phyloP scores from a whole-genome alignment of 192 early-diverging fungal genomes.

The Coemansia sp. region DNA sequence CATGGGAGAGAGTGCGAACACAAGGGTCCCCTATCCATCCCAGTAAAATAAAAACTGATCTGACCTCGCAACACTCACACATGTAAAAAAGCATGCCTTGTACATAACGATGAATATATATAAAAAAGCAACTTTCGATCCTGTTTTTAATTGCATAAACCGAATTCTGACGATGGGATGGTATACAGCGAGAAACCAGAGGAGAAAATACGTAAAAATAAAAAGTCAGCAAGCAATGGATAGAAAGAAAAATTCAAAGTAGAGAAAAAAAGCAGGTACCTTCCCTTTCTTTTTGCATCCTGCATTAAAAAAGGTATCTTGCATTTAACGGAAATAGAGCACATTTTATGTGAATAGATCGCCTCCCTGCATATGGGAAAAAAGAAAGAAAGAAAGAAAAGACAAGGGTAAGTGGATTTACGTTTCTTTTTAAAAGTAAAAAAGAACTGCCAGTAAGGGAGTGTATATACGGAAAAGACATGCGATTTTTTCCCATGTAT shows the following conservation, averaged over 20 bases:
- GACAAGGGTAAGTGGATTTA: not conserved
- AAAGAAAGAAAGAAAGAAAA: not conserved
- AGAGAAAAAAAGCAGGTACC: not conserved
- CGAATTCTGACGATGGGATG: not conserved
- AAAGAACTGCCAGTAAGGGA: not conserved
- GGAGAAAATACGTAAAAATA: not conserved
- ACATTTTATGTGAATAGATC: conserved; percentile 4
- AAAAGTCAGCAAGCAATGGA: not conserved
- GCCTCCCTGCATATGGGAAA: conserved; percentile 3
- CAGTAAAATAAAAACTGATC: no score
- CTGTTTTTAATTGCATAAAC: conserved; percentile 2
- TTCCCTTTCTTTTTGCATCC: conserved; percentile 1
- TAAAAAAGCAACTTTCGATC: conserved; percentile 1
- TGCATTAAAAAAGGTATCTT: conserved; percentile 2
- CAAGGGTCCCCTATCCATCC: no score
- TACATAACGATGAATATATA: not conserved
- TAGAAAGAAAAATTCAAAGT: not conserved
- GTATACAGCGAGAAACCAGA: not conserved
- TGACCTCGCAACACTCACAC: no score
- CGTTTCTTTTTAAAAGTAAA: not conserved
- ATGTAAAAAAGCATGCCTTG: not conserved
- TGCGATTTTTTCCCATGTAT: not conserved
- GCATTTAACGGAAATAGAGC: not conserved
- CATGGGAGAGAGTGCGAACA: no score
- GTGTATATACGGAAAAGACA: not conserved